Evolutionary conservation across 306 rosid genomes (phyloP).

Genomic region (Cicer yamashitae): DNA sequence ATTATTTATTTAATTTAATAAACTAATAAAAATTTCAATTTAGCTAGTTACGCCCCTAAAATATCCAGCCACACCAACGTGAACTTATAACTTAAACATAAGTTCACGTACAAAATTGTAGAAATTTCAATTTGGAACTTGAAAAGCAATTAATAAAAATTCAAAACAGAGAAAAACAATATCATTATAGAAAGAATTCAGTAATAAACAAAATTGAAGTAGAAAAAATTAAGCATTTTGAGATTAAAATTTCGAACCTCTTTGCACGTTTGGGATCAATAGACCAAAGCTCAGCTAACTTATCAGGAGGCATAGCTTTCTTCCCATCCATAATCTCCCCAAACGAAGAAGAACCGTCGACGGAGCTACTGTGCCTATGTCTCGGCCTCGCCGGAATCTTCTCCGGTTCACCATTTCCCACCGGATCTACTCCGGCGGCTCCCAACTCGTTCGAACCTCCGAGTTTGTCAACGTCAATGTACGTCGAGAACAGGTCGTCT

Average conservation of each 20-base stretch:
- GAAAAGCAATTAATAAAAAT: background rate
- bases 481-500: constrained; percentile 85
- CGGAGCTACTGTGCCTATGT: constrained; percentile 76
- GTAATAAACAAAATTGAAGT: constrained; percentile 9
- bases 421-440: constrained; percentile 58
- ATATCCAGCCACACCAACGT: too few species aligned
- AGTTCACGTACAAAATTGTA: too few species aligned
- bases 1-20: background rate
- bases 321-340: constrained; percentile 95
- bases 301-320: constrained; percentile 99
- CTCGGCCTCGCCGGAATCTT: constrained; percentile 57
- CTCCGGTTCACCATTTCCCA: constrained; percentile 42
- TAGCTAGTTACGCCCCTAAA: too few species aligned
- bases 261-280: constrained; percentile 97
- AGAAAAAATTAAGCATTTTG: constrained; percentile 9
- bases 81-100: too few species aligned
- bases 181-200: background rate
- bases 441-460: constrained; percentile 46
- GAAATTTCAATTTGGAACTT: background rate
- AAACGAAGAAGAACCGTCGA: constrained; percentile 70
- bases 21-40: background rate
- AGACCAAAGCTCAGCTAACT: constrained; percentile 92
- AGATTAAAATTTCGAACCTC: constrained; percentile 56
- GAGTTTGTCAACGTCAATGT: constrained; percentile 86
- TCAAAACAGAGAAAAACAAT: constrained; percentile 7